Base-by-base conservation (phyloP, 75 land plant genomes). In the Pinus tabuliformis region DNA sequence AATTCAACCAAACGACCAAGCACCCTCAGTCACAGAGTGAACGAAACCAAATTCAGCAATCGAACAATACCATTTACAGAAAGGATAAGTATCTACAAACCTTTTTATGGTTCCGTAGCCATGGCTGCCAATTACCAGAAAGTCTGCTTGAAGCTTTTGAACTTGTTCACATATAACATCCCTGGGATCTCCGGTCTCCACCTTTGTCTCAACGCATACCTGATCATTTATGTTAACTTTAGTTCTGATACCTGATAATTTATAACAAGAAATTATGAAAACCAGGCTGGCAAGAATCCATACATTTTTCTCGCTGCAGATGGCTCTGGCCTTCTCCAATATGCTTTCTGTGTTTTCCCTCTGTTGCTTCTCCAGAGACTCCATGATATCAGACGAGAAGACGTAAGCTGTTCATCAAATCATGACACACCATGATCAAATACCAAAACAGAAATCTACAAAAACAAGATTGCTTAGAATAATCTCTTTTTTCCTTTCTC, bases 311-410 rank as follows among this genome's bases (percentile, higher is more conserved):
- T 39, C 78, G 22, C 72, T 62, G 78, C 82, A 86, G 45, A 84
- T 58, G 57, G 70, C 58, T 59, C 88, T 87, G 63, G 92, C 87
- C 82, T 86, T 84, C 21, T 66, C 81, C 84, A 94, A 83, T 58
- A 91, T 86, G 54, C 83, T 68, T 49, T 86, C 62, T 65, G 84
- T 82, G 62, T 79, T 13, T 1, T 85, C 85, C 17, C 0, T 64
- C 49, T 81, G 61, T 66, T 85, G 74, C 58, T 77, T 76, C 60
- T 87, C 83, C 80, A 87, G 52, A 30, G 82, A 75, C 33, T 78
- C 75, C 2, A 78, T 17, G 9, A 87, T 78, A 58, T 90, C 87
- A 14, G 65, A 21, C 5, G 86, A 49, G 63, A 90, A 87, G 33
- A 85, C 12, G 39, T 75, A 90, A 36, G 86, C 89, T 89, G 81